Evolutionary conservation across 495 filamentous ascomycete genomes (phyloP).

Genomic region (Hyaloscypha bicolor): DNA sequence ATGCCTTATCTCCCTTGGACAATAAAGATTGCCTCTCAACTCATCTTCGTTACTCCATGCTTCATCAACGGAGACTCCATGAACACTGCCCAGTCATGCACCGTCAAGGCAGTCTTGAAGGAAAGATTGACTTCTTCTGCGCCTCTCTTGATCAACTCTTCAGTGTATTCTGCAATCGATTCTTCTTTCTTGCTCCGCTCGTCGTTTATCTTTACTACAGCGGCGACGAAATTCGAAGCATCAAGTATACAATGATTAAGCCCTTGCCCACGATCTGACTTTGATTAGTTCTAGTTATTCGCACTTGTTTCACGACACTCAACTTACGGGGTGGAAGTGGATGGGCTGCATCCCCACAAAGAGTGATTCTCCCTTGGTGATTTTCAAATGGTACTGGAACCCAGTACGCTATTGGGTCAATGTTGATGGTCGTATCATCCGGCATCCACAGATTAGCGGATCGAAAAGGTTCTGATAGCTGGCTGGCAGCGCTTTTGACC

Average conservation of each 20-base stretch:
- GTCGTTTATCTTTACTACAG: neutral
- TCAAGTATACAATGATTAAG: conserved; percentile 8
- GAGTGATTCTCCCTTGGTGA: conserved; percentile 1
- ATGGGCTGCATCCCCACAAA: conserved; percentile 6
- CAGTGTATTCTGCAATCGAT: neutral
- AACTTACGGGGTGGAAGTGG: conserved; percentile 11
- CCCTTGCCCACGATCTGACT: conserved; percentile 7
- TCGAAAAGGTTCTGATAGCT: conserved; percentile 43
- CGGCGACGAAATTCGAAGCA: conserved; percentile 6
- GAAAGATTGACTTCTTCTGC: conserved; percentile 8
- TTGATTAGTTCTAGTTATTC: neutral
- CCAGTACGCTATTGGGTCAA: neutral
- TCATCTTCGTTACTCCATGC: conserved; percentile 7
- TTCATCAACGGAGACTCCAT: conserved; percentile 9
- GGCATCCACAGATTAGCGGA: conserved; percentile 37
- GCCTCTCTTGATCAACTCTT: conserved; percentile 11
- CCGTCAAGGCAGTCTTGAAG: conserved; percentile 4
- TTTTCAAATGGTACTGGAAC: neutral
- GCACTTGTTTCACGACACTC: neutral
- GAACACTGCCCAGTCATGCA: conserved; percentile 6
- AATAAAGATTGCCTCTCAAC: neutral
- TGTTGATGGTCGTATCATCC: neutral
- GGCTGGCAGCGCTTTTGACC: conserved; percentile 40
- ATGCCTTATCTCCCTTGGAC: too few relatives aligned
- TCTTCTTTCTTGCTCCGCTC: neutral